A percentile compares a stretch with the other conserved stretches of the same genome.
These are phyloP conservation scores for Sordariomycetes sp. DNA, from an alignment of 2,329 filamentous ascomycete species.

Conservation along the genomic window DNA sequence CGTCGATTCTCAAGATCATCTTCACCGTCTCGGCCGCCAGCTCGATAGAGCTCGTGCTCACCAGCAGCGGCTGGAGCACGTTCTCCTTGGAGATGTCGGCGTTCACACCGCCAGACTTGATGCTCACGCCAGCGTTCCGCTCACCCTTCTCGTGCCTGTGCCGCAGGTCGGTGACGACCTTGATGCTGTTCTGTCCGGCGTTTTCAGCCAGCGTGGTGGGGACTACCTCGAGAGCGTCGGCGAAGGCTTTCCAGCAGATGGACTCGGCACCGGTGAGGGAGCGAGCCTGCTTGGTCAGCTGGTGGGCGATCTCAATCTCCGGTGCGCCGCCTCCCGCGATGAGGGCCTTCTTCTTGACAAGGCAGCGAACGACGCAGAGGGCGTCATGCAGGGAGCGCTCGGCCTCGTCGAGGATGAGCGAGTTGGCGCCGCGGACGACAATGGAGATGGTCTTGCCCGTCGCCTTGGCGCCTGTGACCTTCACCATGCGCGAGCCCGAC, in stretches of 20 bases:
- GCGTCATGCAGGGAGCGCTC: conserved; percentile 95
- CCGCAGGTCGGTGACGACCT: conserved; percentile 91
- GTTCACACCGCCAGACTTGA: conserved; percentile 95
- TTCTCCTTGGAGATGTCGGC: conserved; percentile 95
- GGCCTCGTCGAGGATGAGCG: conserved; percentile 88
- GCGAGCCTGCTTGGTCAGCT: conserved; percentile 72
- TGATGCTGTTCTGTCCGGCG: conserved; percentile 94
- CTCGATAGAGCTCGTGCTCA: conserved; percentile 96
- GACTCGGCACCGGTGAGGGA: conserved; percentile 83
- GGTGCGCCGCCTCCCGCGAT: conserved; percentile 94
- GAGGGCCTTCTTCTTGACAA: conserved; percentile 99
- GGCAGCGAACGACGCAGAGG: conserved; percentile 90
- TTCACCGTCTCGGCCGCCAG: conserved; percentile 97
- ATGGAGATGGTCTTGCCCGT: conserved; percentile 86
- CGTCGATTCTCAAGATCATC: conserved; percentile 67
- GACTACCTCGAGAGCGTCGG: conserved; percentile 93
- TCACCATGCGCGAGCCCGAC: conserved; percentile 84
- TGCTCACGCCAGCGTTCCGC: conserved; percentile 93
- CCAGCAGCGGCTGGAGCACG: conserved; percentile 87
- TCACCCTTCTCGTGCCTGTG: conserved; percentile 92
- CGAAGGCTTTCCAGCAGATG: conserved; percentile 99
- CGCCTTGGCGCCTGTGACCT: conserved; percentile 82
- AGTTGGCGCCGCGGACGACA: conserved; percentile 89
- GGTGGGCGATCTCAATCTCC: conserved; percentile 90
- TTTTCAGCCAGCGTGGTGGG: conserved; percentile 96